These are phyloP conservation scores for Raphanus sativus DNA, from an alignment of 345 rosid species.

Conservation along the genomic window DNA sequence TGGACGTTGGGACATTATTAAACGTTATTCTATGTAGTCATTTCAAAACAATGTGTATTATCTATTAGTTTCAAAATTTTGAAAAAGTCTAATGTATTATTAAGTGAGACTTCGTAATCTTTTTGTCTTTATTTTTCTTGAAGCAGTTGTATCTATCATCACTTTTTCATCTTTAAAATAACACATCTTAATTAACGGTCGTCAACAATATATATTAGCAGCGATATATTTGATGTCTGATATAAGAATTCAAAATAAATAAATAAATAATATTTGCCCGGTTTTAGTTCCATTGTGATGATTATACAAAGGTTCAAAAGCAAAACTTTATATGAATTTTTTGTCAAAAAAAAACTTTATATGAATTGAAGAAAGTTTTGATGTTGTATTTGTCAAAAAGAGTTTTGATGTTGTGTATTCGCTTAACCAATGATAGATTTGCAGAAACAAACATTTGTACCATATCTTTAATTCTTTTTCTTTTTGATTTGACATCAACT, in stretches of 20 bases:
- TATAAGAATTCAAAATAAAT: no score
- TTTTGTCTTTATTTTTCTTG: neutral
- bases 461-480: neutral
- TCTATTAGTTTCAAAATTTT: no score
- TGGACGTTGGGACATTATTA: conserved; percentile 1
- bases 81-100: neutral
- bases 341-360: no score
- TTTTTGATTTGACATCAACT: neutral
- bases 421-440: neutral
- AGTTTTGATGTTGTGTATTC: no score
- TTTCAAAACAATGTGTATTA: neutral
- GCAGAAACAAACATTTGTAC: neutral
- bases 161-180: neutral
- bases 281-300: no score
- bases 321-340: no score
- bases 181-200: neutral
- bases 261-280: no score
- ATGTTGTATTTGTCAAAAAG: no score
- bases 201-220: neutral
- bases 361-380: no score
- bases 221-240: no score
- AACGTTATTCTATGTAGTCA: neutral
- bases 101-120: neutral
- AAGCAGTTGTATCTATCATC: no score
- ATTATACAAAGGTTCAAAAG: no score